These are phyloP conservation scores for Bondarzewia mesenterica DNA, from an alignment of 1,284 basidiomycete species.

Conservation along the genomic window DNA sequence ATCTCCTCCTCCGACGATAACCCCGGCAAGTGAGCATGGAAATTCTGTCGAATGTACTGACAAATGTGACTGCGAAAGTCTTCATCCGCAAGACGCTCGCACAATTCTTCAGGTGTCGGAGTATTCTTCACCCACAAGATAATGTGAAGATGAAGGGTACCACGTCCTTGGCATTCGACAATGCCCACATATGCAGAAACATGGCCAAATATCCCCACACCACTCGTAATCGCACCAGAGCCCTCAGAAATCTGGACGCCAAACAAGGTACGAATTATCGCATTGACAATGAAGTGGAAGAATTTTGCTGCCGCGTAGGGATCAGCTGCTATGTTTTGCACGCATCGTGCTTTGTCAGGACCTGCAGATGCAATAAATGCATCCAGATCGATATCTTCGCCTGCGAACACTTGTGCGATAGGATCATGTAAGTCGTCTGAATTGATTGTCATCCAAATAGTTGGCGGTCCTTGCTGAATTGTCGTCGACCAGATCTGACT, in stretches of 20 bases:
- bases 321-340: slow-evolving; percentile 26
- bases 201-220: slow-evolving; percentile 16
- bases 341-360: slow-evolving; percentile 18
- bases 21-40: background rate
- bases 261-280: slow-evolving; percentile 26
- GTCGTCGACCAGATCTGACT: slow-evolving; percentile 13
- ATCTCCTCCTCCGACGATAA: no score
- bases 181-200: slow-evolving; percentile 20
- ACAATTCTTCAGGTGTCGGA: background rate
- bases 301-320: slow-evolving; percentile 30
- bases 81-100: background rate
- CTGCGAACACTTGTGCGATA: slow-evolving; percentile 30
- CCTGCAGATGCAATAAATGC: slow-evolving; percentile 19
- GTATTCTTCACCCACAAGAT: slow-evolving; percentile 14
- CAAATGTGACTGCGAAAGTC: background rate
- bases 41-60: background rate
- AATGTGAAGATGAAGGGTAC: slow-evolving; percentile 22
- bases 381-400: slow-evolving; percentile 30
- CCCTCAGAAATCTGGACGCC: slow-evolving; percentile 18
- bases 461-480: background rate
- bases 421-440: slow-evolving; percentile 22
- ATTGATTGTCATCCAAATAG: slow-evolving; percentile 23
- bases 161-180: slow-evolving; percentile 23
- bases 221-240: slow-evolving; percentile 9
- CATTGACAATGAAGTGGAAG: slow-evolving; percentile 29